Evolutionary conservation across 208 protist genomes (phyloP), one percentile per base, ranked within the genome.

Genomic region (Leishmania aethiopica): DNA sequence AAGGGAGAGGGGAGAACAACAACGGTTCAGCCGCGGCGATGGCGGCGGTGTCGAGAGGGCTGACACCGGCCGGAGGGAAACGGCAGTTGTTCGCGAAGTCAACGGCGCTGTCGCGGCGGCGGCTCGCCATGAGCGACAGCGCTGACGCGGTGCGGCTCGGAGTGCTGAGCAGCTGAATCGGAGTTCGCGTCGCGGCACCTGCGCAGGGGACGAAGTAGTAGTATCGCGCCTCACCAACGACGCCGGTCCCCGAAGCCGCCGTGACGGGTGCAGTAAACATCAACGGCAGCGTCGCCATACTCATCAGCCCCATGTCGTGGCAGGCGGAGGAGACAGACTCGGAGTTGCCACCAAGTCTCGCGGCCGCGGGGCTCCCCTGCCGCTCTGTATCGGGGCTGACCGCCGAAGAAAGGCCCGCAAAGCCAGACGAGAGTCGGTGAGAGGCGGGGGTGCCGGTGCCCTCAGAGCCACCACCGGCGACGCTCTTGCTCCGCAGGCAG

Each of bases 71-170:
- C 70, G 45, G 22, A 8, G 69, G 67, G 59, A 78, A 69, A 49
- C 67, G 75, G 64, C 73, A 83, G 79, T 47, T 74, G 76, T 73
- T 71, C 47, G 84, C 84, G 42, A 84, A 74, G 51, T 85, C 85
- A 35, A 82, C 77, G 3, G 57, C 86, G 47, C 78, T 78, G 32
- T 82, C 66, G 74, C 82, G 72, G 60, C 77, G 77, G 13, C 77
- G 77, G 64, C 77, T 78, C 47, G 77, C 77, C 69, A 73, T 67
- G 82, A 85, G 82, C 49, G 35, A 75, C 60, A 55, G 62, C 59
- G 59, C 77, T 1, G 82, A 81, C 59, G 67, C 77, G 17, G 71
- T 78, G 82, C 70, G 82, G 59, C 62, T 69, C 49, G 78, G 77
- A 53, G 69, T 28, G 45, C 42, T 42, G n/a, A 79, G 42, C 77